phyloP scores from a whole-genome alignment of 2,329 filamentous ascomycete genomes.

The Talaromyces sp. region DNA sequence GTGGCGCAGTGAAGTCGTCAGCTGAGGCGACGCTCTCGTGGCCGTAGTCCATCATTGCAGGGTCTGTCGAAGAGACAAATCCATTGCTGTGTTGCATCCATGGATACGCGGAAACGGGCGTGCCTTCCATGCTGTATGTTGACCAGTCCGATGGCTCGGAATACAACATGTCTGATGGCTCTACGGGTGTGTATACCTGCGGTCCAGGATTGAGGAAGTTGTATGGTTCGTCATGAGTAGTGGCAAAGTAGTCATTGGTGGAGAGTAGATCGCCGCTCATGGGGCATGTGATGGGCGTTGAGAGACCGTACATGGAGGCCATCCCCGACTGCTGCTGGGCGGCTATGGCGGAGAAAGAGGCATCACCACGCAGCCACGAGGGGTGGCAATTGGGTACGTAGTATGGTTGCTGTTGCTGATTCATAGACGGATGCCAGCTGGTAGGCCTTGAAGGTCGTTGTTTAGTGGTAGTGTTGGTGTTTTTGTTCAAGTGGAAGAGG shows the following conservation, averaged over 20 bases:
- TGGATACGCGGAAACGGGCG: slow-evolving; percentile 10
- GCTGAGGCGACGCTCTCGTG: slow-evolving; percentile 37
- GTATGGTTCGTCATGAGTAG: slow-evolving; percentile 16
- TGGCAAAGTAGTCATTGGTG: slow-evolving; percentile 23
- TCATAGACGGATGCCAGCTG: slow-evolving; percentile 71
- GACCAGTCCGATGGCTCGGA: slow-evolving; percentile 29
- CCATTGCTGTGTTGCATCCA: slow-evolving; percentile 13
- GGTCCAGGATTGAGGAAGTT: slow-evolving; percentile 19
- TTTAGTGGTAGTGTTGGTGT: slow-evolving; percentile 16
- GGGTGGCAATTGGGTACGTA: slow-evolving; percentile 16
- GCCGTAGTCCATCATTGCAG: slow-evolving; percentile 29
- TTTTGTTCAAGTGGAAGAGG: background rate
- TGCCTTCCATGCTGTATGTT: slow-evolving; percentile 20
- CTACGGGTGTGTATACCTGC: slow-evolving; percentile 20
- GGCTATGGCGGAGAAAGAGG: background rate
- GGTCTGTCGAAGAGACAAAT: slow-evolving; percentile 23
- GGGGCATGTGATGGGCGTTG: slow-evolving; percentile 19
- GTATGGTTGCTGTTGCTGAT: slow-evolving; percentile 21
- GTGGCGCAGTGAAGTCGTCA: slow-evolving; percentile 33
- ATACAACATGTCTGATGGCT: slow-evolving; percentile 28
- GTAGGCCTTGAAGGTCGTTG: slow-evolving; percentile 56
- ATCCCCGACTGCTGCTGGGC: slow-evolving; percentile 1
- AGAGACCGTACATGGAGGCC: slow-evolving; percentile 16
- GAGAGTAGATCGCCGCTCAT: slow-evolving; percentile 21
- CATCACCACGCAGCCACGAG: slow-evolving; percentile 11